Conservation (phyloP, 257 asterid genomes). For the Solanum stenotomum region DNA sequence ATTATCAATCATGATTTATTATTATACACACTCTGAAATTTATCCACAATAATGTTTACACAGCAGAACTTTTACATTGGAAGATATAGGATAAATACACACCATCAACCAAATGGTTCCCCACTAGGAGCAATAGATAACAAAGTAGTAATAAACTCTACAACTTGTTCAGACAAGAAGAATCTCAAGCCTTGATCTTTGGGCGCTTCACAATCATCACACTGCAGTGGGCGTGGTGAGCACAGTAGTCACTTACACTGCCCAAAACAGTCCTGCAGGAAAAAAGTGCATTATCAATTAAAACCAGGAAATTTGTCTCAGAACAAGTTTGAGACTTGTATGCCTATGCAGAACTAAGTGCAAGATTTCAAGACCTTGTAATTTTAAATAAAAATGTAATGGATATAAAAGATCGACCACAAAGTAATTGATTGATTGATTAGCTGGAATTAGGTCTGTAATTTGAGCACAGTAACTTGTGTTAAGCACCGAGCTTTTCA, state of each 20-base stretch:
- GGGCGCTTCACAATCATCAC: conserved; percentile 46
- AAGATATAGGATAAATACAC: neutral
- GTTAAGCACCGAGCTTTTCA: neutral
- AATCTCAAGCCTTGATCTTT: conserved; percentile 20
- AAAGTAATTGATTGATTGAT: neutral
- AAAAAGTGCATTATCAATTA: neutral
- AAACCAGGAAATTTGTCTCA: neutral
- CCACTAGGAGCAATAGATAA: neutral
- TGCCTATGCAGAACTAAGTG: neutral
- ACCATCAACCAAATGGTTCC: neutral
- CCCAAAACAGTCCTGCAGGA: conserved; percentile 41
- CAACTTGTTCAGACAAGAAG: neutral
- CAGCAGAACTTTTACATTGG: neutral
- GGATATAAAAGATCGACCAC: neutral
- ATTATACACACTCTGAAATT: neutral
- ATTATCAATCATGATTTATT: neutral
- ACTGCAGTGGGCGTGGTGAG: conserved; percentile 44
- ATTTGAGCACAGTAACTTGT: neutral
- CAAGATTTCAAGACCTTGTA: neutral
- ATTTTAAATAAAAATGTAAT: neutral
- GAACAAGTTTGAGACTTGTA: neutral
- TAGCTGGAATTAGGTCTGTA: neutral
- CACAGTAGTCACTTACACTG: conserved; percentile 42
- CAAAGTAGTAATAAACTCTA: neutral
- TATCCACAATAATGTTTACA: neutral